These are phyloP conservation scores for Populus hybrid DNA, from an alignment of 441 rosid genomes.

Conservation along the genomic window DNA sequence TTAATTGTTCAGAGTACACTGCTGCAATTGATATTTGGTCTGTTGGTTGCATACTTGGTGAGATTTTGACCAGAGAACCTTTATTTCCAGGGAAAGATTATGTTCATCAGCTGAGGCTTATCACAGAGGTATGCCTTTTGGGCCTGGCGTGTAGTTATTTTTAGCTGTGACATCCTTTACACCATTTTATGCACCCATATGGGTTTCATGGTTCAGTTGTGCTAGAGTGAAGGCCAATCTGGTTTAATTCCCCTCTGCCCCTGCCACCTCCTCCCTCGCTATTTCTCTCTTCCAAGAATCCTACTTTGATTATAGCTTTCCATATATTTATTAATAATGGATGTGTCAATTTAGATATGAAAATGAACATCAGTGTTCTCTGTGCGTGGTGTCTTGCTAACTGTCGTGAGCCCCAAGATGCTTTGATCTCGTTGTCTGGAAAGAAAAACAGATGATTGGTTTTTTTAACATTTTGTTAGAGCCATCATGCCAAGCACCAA, in stretches of 20 bases:
- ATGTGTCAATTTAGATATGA: background rate
- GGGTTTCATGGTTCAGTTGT: too few species aligned
- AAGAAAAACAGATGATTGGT: background rate
- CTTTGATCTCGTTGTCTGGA: background rate
- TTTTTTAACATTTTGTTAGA: background rate
- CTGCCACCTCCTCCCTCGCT: too few species aligned
- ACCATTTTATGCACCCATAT: background rate
- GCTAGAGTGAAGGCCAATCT: too few species aligned
- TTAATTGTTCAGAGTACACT: conserved; percentile 94
- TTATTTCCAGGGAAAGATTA: conserved; percentile 94
- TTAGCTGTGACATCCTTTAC: background rate
- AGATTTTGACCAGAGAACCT: conserved; percentile 74
- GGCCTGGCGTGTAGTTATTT: background rate
- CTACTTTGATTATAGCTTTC: too few species aligned
- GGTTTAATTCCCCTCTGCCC: too few species aligned
- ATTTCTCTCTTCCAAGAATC: too few species aligned
- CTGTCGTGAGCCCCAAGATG: background rate
- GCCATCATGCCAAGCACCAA: background rate
- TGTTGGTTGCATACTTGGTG: conserved; percentile 96
- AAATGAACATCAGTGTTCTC: background rate
- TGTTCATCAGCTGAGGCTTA: conserved; percentile 90
- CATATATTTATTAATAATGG: background rate
- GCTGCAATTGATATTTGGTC: conserved; percentile 98
- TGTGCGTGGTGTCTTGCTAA: background rate
- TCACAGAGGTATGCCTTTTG: conserved; percentile 72